Base-by-base conservation (phyloP, 371 early-diverging fungal species). In the Choanephora cucurbitarum region DNA sequence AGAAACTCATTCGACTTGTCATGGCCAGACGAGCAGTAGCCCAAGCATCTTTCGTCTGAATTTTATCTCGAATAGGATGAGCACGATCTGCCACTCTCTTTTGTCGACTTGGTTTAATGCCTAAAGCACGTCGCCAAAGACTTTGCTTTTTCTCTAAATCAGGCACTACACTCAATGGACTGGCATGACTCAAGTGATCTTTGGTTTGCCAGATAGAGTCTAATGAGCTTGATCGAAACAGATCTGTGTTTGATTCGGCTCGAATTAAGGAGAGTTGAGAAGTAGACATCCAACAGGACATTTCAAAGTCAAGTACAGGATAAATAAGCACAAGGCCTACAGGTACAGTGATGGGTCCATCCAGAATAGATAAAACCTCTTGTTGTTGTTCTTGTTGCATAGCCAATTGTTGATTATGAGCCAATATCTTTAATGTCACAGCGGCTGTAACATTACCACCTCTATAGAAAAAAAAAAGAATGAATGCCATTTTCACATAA, bases 251-350 rank as follows among this genome's bases (percentile, higher is more conserved):
- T 1, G 79, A 79, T 55, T 75, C 71, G 5, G 76, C 72, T 11
- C 76, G 70, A 19, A 79, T 73, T 5, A 79, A 64, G 2, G 83
- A 75, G 5, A 88, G 67, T 31, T 92, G 85, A 6, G 76, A 70
- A 0, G 85, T 80, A 0, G 90, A 80, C 88, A 96, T 90, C 95
- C 96, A 96, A 54, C 91, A 92, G 0, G 85, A 81, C 66, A 95
- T 82, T 64, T 96, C 92, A 61, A 94, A 92, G 49, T 92, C 87
- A 34, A 96, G 80, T 54, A 88, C 89, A 10, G 95, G 95, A 64
- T 98, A 98, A 18, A 92, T 84, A 33, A 96, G 75, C 10, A 98
- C 66, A n/a, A 96, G 53, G 4, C 91, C 94, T 5, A 68, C 75
- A 13, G 79, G 79, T 3, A 65, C 21, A 18, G 72, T 69, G 3